Conservation (phyloP, 208 protist genomes). For the Trypanosoma theileri region DNA sequence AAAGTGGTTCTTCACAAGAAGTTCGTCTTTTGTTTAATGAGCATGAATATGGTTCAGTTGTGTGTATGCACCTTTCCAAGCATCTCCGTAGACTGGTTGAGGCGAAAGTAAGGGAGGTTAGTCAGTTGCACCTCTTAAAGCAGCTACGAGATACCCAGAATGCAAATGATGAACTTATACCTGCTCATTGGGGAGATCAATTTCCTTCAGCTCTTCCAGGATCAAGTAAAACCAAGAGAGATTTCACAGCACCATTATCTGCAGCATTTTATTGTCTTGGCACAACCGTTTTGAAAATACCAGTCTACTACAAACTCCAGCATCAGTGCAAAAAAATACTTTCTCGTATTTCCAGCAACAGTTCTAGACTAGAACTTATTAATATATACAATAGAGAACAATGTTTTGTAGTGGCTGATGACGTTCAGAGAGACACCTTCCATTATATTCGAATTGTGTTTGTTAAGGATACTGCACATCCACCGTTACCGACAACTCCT, state of each 20-base stretch:
- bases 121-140: slow-evolving; percentile 79
- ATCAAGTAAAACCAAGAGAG: slow-evolving; percentile 1
- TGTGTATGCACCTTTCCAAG: slow-evolving; percentile 28
- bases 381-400: slow-evolving; percentile 84
- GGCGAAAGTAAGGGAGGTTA: slow-evolving; percentile 71
- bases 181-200: slow-evolving; percentile 78
- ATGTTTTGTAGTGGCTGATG: slow-evolving; percentile 87
- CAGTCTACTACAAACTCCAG: slow-evolving; percentile 90
- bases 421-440: slow-evolving; percentile 75
- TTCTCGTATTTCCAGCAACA: slow-evolving; percentile 65
- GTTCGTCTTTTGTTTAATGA: slow-evolving; percentile 51
- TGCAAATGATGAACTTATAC: slow-evolving; percentile 77
- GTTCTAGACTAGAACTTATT: slow-evolving; percentile 77
- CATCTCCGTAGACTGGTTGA: slow-evolving; percentile 56
- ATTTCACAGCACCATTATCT: slow-evolving; percentile 18
- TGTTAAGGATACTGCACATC: slow-evolving; percentile 66
- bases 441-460: slow-evolving; percentile 89
- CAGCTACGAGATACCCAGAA: slow-evolving; percentile 85
- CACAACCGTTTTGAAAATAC: slow-evolving; percentile 67
- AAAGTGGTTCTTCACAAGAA: background rate
- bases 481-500: slow-evolving; percentile 38
- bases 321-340: slow-evolving; percentile 85
- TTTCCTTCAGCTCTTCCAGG: slow-evolving; percentile 34
- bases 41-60: background rate
- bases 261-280: slow-evolving; percentile 60